phyloP scores from a whole-genome alignment of 1,139 yeast species.

The Diutina sp. region DNA sequence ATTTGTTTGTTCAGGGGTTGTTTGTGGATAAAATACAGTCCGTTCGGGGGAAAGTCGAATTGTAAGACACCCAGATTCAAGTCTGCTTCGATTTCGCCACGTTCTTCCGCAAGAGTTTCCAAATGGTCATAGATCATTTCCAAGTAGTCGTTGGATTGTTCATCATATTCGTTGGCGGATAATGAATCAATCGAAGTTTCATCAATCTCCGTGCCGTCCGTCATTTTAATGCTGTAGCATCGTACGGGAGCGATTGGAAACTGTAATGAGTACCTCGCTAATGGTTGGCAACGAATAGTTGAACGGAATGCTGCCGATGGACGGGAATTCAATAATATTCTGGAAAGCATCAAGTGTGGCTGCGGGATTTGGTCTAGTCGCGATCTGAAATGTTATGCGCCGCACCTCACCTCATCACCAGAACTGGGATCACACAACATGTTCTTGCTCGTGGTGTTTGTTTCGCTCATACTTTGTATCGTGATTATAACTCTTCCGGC shows the following conservation, averaged over 20 bases:
- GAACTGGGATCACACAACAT: conserved; percentile 7
- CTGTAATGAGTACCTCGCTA: background rate
- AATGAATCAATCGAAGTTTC: conserved; percentile 30
- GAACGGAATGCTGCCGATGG: background rate
- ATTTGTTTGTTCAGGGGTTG: conserved; percentile 92
- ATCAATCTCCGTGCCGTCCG: conserved; percentile 42
- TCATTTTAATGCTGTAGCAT: conserved; percentile 13
- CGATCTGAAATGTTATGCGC: background rate
- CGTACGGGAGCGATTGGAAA: background rate
- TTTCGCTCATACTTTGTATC: conserved; percentile 15
- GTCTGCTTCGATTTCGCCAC: conserved; percentile 64
- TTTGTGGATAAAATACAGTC: conserved; percentile 80
- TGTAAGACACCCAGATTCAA: conserved; percentile 76
- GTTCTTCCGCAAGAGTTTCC: conserved; percentile 47
- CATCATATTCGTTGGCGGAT: conserved; percentile 40
- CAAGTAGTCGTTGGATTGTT: conserved; percentile 45
- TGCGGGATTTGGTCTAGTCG: background rate
- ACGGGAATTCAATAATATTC: background rate
- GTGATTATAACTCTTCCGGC: conserved; percentile 23
- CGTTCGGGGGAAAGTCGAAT: conserved; percentile 48
- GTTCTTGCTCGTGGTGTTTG: conserved; percentile 18
- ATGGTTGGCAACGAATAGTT: background rate
- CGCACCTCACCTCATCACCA: background rate
- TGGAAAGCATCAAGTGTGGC: background rate
- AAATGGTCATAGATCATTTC: conserved; percentile 51